Base-by-base conservation (phyloP, 2,329 filamentous ascomycete species). In the Ophioceras dolichostomum region DNA sequence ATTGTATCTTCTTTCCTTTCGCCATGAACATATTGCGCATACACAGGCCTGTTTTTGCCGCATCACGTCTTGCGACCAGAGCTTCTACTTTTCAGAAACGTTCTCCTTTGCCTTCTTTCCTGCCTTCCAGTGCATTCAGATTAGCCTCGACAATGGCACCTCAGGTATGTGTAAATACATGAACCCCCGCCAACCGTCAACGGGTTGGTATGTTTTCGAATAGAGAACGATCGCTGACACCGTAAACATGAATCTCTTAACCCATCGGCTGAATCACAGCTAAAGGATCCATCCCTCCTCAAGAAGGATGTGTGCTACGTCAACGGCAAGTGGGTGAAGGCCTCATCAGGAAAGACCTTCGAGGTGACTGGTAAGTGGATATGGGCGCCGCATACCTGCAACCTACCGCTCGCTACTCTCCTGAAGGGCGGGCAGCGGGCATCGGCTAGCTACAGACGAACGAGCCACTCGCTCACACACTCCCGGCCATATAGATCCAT, bases 321-420 rank as follows among this genome's bases (percentile, higher is more conserved):
- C 53, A 89, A 98, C 56, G 91, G 91, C 52, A 73, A 94, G 71
- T 98, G 88, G 84, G 74, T 93, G 43, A 70, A 73, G 49, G 84
- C 89, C 48, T 75, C 77, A 52, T 94, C 86, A 1, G 85, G 86
- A 54, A 79, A 93, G 71, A 94, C 86, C 32, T 98, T 96, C 58
- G 79, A 91, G 56, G 84, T 95, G 42, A 69, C 74, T 45, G 81
- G 78, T 80, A 60, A n/a, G 18, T 8, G 5, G 10, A 27, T n/a
- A n/a, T n/a, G n/a, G n/a, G n/a, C n/a, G n/a, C n/a, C n/a, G n/a
- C n/a, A 28, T 4, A 13, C 22, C 9, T 4, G 33, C 17, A 30
- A 24, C 10, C 14, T 13, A 17, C 8, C 34, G 35, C 34, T 39
- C 39, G 41, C 37, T 19, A n/a, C 7, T 28, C 13, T 30, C 33